phyloP scores from a whole-genome alignment of 2,329 filamentous ascomycete species.

The Leptosphaerulina australis region DNA sequence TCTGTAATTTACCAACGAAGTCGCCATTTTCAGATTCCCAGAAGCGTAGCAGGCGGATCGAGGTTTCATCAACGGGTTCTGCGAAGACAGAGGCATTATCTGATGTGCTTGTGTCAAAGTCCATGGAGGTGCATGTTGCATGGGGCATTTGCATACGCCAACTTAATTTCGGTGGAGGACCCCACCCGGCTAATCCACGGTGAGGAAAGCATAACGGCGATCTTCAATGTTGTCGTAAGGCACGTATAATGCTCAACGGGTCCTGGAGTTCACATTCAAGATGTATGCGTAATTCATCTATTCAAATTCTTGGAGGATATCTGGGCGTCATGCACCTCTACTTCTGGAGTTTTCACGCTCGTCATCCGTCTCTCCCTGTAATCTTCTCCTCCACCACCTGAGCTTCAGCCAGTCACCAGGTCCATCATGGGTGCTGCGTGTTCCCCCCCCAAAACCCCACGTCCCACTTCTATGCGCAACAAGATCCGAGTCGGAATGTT shows the following conservation, averaged over 20 bases:
- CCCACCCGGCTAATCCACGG: slow-evolving; percentile 5
- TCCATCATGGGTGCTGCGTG: slow-evolving; percentile 32
- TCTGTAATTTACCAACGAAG: slow-evolving; percentile 27
- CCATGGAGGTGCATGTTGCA: slow-evolving; percentile 14
- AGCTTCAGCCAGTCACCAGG: slow-evolving; percentile 47
- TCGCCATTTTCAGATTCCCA: slow-evolving; percentile 17
- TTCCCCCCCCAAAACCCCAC: slow-evolving; percentile 33
- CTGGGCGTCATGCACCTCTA: slow-evolving; percentile 22
- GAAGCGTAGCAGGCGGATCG: slow-evolving; percentile 35
- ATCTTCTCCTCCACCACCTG: slow-evolving; percentile 48
- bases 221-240: background rate
- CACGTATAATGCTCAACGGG: background rate
- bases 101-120: background rate
- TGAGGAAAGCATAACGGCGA: background rate
- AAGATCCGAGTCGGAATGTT: slow-evolving; percentile 38
- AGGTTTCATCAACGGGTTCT: slow-evolving; percentile 23
- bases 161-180: background rate
- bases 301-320: slow-evolving; percentile 17
- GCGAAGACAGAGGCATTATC: slow-evolving; percentile 5
- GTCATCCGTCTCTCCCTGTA: slow-evolving; percentile 40
- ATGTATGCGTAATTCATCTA: slow-evolving; percentile 8
- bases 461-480: slow-evolving; percentile 30
- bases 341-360: slow-evolving; percentile 23
- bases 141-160: background rate
- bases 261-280: too few species aligned